Conservation (phyloP, 23 red algal genomes). For the Cyanidioschyzon merolae region DNA sequence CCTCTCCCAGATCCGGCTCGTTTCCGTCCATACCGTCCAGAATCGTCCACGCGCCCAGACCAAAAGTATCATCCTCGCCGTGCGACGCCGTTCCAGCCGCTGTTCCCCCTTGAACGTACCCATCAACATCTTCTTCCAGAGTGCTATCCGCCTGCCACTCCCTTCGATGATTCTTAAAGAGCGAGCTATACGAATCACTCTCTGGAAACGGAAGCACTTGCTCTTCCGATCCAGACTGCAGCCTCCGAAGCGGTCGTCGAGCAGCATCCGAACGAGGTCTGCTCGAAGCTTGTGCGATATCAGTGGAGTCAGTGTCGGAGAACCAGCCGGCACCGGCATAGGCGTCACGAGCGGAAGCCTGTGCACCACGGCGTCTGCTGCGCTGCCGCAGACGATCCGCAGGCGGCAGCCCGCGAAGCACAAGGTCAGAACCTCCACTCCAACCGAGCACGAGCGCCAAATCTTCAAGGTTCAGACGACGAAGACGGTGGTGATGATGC, state of each 20-base stretch:
- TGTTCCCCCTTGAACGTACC: neutral
- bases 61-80: neutral
- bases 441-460: neutral
- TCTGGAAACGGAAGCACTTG: neutral
- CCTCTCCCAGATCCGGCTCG: no score
- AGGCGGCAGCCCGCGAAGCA: neutral
- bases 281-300: no score
- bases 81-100: no score
- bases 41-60: neutral
- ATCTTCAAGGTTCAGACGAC: neutral
- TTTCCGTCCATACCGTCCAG: no score
- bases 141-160: neutral
- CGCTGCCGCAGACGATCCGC: no score
- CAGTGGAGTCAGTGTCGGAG: no score
- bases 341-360: no score
- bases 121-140: neutral
- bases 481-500: no score
- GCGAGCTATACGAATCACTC: neutral
- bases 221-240: neutral
- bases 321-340: no score
- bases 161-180: neutral
- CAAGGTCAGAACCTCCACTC: neutral
- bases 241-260: neutral
- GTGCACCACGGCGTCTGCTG: no score
- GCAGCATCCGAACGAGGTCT: no score